Evolutionary conservation across 2,329 filamentous ascomycete species (phyloP).

Genomic region (Fonsecaea multimorphosa): DNA sequence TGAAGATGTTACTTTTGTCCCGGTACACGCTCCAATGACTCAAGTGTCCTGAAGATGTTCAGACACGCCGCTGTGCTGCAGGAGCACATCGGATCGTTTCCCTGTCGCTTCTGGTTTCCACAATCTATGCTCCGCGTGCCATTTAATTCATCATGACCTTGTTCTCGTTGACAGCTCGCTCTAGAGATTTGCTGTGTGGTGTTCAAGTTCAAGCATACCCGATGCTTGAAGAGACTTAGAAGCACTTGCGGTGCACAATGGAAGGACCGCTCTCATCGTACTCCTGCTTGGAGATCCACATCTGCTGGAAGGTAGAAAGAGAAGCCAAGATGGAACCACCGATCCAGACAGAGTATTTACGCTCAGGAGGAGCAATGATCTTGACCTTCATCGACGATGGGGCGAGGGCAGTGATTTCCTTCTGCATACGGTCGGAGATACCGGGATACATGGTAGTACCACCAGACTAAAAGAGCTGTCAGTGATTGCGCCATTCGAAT

Average conservation of each 20-base stretch:
- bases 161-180: slow-evolving; percentile 34
- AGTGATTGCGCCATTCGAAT: slow-evolving; percentile 28
- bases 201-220: slow-evolving; percentile 28
- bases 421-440: slow-evolving; percentile 99
- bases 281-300: slow-evolving; percentile 99
- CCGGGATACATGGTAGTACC: slow-evolving; percentile 99
- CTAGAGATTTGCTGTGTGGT: slow-evolving; percentile 34
- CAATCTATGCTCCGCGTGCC: slow-evolving; percentile 35
- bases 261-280: slow-evolving; percentile 99
- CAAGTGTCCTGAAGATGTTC: slow-evolving; percentile 25
- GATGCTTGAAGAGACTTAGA: slow-evolving; percentile 67
- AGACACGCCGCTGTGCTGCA: slow-evolving; percentile 30
- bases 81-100: slow-evolving; percentile 27
- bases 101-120: slow-evolving; percentile 24
- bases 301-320: slow-evolving; percentile 99
- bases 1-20: slow-evolving; percentile 32
- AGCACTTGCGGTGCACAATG: slow-evolving; percentile 99
- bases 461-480: slow-evolving; percentile 73
- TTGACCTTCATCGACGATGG: slow-evolving; percentile 99
- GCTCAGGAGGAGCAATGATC: slow-evolving; percentile 99
- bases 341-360: slow-evolving; percentile 99
- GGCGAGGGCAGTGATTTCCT: slow-evolving; percentile 99
- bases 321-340: slow-evolving; percentile 99
- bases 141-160: slow-evolving; percentile 36
- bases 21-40: slow-evolving; percentile 33